A percentile compares a stretch with the other conserved stretches of the same genome.
Evolutionary conservation across 2,329 filamentous ascomycete genomes (phyloP).

Genomic region (Pseudogymnoascus sp.): DNA sequence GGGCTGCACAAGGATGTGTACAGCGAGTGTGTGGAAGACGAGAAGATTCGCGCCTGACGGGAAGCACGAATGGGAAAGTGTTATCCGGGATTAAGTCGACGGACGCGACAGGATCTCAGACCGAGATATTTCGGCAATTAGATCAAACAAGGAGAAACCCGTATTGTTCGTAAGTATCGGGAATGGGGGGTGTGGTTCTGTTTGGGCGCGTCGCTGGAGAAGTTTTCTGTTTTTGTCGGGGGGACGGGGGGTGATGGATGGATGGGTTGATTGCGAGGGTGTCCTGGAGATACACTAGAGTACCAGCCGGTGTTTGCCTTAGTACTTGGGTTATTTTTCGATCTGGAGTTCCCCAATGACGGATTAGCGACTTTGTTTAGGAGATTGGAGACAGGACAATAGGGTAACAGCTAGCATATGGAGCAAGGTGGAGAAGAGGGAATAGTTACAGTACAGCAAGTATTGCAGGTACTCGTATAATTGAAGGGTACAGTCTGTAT

Average conservation of each 20-base stretch:
- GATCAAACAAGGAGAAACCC: not conserved
- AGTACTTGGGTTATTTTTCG: not conserved
- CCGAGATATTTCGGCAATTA: not conserved
- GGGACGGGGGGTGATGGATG: not conserved
- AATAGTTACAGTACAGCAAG: not conserved
- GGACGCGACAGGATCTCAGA: not conserved
- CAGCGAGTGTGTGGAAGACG: constrained; percentile 1
- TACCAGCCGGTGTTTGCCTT: not conserved
- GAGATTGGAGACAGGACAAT: not conserved
- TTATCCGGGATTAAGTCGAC: not conserved
- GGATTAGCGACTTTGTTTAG: not conserved
- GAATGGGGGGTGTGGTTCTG: not conserved
- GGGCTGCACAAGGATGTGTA: constrained; percentile 9
- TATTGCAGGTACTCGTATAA: not conserved
- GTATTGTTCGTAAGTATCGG: not conserved
- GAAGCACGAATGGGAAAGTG: constrained; percentile 8
- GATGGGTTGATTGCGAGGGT: not conserved
- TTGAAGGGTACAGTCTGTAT: not conserved
- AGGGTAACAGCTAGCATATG: not conserved
- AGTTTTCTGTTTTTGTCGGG: constrained; percentile 3
- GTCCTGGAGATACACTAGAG: not conserved
- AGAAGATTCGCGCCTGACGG: constrained; percentile 3
- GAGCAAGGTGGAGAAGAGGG: not conserved
- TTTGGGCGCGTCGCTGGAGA: not conserved
- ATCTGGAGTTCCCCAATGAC: not conserved